Evolutionary conservation across 176 grass and related monocot species (phyloP).

Genomic region (Musa schizocarpa): DNA sequence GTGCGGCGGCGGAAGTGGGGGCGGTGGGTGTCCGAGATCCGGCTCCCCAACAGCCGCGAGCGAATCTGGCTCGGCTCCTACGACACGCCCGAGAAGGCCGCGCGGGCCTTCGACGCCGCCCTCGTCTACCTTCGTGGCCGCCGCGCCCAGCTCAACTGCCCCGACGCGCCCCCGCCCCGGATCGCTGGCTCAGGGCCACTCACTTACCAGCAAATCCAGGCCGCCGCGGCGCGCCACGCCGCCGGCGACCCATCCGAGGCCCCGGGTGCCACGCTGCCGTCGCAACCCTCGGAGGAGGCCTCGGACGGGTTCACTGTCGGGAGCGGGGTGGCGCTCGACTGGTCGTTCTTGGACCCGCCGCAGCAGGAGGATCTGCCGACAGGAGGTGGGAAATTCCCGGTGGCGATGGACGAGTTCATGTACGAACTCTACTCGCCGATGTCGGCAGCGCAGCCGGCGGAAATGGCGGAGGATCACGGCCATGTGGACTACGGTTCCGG

Average conservation of each 20-base stretch:
- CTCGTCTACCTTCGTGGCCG: conserved; percentile 6
- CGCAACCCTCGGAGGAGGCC: not conserved
- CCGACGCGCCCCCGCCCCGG: not conserved
- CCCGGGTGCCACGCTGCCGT: not conserved
- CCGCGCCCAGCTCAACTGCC: not conserved
- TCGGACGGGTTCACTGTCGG: not conserved
- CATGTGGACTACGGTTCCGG: not conserved
- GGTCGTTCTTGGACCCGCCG: conserved; percentile 3
- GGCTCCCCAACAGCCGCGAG: conserved; percentile 3
- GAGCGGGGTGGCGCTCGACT: not conserved
- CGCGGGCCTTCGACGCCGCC: conserved; percentile 2
- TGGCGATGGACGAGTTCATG: not conserved
- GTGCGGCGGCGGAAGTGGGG: conserved; percentile 7
- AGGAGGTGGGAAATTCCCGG: not conserved
- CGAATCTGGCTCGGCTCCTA: conserved; percentile 9
- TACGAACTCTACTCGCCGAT: not conserved
- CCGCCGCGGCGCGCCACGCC: not conserved
- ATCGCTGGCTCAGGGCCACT: not conserved
- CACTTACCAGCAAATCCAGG: not conserved
- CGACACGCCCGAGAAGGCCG: conserved; percentile 4
- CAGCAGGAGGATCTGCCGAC: not conserved
- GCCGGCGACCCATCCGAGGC: not conserved
- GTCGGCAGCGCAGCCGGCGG: not conserved
- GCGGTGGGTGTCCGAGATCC: conserved; percentile 7
- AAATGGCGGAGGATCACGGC: not conserved